Evolutionary conservation across 805 yeast species (phyloP), one percentile per base, ranked within the genome.

Genomic region (Kodamaea neixiangensis): DNA sequence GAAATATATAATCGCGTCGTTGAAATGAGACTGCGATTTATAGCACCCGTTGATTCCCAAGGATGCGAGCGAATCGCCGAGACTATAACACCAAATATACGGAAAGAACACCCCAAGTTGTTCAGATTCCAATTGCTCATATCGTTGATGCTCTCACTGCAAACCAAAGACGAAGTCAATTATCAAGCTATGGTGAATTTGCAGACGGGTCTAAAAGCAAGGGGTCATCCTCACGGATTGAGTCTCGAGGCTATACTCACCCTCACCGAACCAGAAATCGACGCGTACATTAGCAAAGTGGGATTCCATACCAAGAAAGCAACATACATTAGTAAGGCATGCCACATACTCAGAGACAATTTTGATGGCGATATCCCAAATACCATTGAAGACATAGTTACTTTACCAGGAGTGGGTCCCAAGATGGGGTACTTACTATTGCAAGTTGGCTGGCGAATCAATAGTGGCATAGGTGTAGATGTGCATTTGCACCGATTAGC

Each of bases 371-470:
- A 91, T 56, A 77, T 93, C 2, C 98, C 98, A 0, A 67, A 77
- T 52, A 77, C 85, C 1, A 76, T 87, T 7, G 82, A 78, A 5
- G 92, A 85, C 0, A 75, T 92, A 47, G 75, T 80, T 4, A 66
- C 78, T 0, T 70, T 92, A 29, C 97, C 97, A 0, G 98, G 98
- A 0, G 96, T 92, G 2, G 98, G 98, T 0, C 97, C 97, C 7
- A 92, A 92, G 65, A 92, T 92, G 98, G 96, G 96, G 0, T 87
- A 80, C 63, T 68, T 92, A 37, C 76, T 92, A 1, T 71, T 90
- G 52, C 96, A 90, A 60, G 79, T 82, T 38, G 96, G 94, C 0
- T 91, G 97, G 97, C 72, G 76, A 39, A 72, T 85, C 52, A 83
- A 77, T 48, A 71, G 75, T 11, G 97, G 97, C 0, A 89, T 92